Percentiles rank a stretch among this genome's conserved stretches.
phyloP scores from a whole-genome alignment of 768 basidiomycete genomes.

The Phylloporus sp. region DNA sequence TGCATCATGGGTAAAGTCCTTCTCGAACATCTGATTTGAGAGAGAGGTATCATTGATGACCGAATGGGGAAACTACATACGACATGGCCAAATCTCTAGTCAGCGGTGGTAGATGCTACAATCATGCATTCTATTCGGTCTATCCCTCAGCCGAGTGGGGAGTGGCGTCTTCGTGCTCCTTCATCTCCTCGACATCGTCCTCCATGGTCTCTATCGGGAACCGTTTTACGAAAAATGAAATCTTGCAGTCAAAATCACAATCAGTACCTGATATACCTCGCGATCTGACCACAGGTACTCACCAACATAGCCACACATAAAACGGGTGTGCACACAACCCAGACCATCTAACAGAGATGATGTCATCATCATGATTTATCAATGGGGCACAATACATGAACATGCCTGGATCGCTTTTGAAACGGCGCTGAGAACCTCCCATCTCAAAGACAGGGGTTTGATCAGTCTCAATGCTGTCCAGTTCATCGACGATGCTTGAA shows the following conservation, averaged over 20 bases:
- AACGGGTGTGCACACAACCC: slow-evolving; percentile 70
- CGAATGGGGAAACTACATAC: neutral
- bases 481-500: slow-evolving; percentile 48
- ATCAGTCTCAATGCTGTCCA: slow-evolving; percentile 49
- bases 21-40: neutral
- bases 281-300: slow-evolving; percentile 20
- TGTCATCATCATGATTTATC: slow-evolving; percentile 3
- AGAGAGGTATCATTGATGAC: neutral
- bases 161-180: slow-evolving; percentile 4
- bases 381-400: slow-evolving; percentile 26
- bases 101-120: slow-evolving; percentile 13
- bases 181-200: slow-evolving; percentile 20
- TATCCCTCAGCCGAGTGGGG: slow-evolving; percentile 16
- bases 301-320: slow-evolving; percentile 64
- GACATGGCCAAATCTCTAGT: slow-evolving; percentile 9
- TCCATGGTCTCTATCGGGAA: slow-evolving; percentile 20
- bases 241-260: slow-evolving; percentile 11
- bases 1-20: neutral
- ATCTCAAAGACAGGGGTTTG: slow-evolving; percentile 42
- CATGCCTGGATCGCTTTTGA: slow-evolving; percentile 63
- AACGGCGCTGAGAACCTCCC: slow-evolving; percentile 47
- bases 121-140: slow-evolving; percentile 2
- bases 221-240: slow-evolving; percentile 29
- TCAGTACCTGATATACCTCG: slow-evolving; percentile 6
- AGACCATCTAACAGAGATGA: slow-evolving; percentile 50